These are phyloP conservation scores for Backusella parvicylindrica DNA, from an alignment of 192 early-diverging fungal species.

Conservation along the genomic window DNA sequence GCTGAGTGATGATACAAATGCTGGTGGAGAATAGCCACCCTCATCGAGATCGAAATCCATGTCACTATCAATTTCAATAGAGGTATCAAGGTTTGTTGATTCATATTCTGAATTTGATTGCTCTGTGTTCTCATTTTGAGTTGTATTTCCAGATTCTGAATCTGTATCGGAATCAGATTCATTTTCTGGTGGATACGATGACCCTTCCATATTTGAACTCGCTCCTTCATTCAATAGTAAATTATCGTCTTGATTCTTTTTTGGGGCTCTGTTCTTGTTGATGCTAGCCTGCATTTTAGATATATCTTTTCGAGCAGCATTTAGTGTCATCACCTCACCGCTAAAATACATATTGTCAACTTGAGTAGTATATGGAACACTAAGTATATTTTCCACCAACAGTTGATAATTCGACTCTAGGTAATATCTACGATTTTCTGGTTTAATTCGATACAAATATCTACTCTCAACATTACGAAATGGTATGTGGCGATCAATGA, in stretches of 20 bases:
- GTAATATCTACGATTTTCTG: background rate
- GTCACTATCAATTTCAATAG: background rate
- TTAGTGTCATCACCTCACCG: background rate
- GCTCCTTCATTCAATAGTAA: background rate
- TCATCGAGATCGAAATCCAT: background rate
- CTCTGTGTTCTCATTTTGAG: background rate
- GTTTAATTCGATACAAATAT: background rate
- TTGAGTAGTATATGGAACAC: background rate
- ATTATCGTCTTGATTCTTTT: background rate
- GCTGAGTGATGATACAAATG: background rate
- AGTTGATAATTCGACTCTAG: background rate
- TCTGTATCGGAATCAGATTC: background rate
- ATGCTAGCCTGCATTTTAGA: background rate
- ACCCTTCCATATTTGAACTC: background rate
- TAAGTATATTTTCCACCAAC: background rate
- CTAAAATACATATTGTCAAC: background rate
- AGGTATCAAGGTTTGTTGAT: background rate
- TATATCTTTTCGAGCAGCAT: background rate
- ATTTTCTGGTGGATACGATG: background rate
- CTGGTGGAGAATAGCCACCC: background rate
- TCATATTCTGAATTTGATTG: background rate
- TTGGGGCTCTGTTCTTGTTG: background rate
- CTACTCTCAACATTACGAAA: background rate
- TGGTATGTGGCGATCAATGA: background rate
- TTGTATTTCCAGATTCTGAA: background rate